A percentile compares a stretch with the other conserved stretches of the same genome.
phyloP scores from a whole-genome alignment of 2,329 filamentous ascomycete species.

The Hymenoscyphus infarciens region DNA sequence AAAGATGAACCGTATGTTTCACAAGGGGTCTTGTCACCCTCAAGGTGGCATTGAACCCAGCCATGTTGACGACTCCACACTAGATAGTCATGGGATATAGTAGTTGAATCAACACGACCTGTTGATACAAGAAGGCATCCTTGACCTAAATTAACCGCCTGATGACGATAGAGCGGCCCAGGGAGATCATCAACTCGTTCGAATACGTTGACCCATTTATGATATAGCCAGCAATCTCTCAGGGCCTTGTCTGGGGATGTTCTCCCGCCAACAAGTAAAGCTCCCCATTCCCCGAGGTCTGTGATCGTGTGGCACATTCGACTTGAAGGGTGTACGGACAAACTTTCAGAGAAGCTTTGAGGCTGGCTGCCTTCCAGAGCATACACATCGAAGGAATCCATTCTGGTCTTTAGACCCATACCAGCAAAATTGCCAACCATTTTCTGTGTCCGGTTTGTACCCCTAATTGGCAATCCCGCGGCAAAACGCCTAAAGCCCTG shows the following conservation, averaged over 20 bases:
- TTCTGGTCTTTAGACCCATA: constrained; percentile 40
- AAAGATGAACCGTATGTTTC: constrained; percentile 29
- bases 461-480: constrained; percentile 44
- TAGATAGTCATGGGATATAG: constrained; percentile 21
- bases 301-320: constrained; percentile 78
- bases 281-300: constrained; percentile 53
- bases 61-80: constrained; percentile 32
- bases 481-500: constrained; percentile 58
- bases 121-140: constrained; percentile 45
- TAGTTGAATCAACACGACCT: constrained; percentile 32
- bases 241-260: constrained; percentile 68
- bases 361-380: neutral
- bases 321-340: constrained; percentile 35
- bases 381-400: constrained; percentile 43
- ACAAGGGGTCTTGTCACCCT: constrained; percentile 12
- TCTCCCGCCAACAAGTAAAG: constrained; percentile 72
- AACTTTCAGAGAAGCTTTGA: neutral
- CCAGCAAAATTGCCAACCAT: constrained; percentile 34
- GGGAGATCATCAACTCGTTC: constrained; percentile 62
- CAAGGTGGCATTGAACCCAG: constrained; percentile 29
- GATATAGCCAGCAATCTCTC: constrained; percentile 72
- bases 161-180: constrained; percentile 71
- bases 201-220: constrained; percentile 55
- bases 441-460: constrained; percentile 36
- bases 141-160: constrained; percentile 49